These are phyloP conservation scores for Setaria viridis DNA, from an alignment of 202 grass and related monocot genomes.

Conservation along the genomic window DNA sequence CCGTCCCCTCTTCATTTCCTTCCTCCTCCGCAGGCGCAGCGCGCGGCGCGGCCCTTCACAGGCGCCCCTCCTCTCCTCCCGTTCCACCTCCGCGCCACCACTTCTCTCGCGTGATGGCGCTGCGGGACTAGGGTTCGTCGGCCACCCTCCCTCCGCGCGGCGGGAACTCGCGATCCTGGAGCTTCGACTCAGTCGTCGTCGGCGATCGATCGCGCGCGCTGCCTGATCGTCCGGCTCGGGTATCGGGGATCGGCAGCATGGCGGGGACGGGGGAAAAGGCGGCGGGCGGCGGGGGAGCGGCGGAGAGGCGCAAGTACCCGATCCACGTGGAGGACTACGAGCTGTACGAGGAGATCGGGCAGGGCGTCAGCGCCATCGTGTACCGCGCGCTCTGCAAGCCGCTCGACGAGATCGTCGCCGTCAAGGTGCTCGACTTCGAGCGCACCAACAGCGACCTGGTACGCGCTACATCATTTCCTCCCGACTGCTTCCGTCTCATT, in stretches of 20 bases:
- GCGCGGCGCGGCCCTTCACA: conserved; percentile 48
- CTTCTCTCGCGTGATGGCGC: background rate
- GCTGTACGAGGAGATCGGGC: conserved; percentile 85
- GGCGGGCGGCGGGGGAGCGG: conserved; percentile 12
- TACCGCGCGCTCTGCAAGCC: conserved; percentile 79
- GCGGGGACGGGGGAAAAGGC: conserved; percentile 49
- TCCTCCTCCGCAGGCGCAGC: conserved; percentile 31
- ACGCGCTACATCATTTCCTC: background rate
- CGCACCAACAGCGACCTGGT: conserved; percentile 93
- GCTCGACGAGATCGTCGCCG: conserved; percentile 72
- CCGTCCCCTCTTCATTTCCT: background rate
- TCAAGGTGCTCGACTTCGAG: conserved; percentile 97
- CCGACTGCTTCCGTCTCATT: background rate
- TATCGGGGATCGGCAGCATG: conserved; percentile 34
- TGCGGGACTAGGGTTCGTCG: conserved; percentile 36
- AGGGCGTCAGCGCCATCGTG: conserved; percentile 88
- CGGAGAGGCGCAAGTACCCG: conserved; percentile 75
- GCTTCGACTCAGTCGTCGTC: background rate
- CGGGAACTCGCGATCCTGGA: background rate
- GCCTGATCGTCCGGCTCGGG: background rate
- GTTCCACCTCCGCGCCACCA: background rate
- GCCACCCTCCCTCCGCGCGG: background rate
- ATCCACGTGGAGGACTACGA: conserved; percentile 83
- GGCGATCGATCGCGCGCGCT: background rate
- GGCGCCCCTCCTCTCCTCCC: background rate